Base-by-base conservation (phyloP, 371 early-diverging fungal species). In the Chytridium lagenaria region DNA sequence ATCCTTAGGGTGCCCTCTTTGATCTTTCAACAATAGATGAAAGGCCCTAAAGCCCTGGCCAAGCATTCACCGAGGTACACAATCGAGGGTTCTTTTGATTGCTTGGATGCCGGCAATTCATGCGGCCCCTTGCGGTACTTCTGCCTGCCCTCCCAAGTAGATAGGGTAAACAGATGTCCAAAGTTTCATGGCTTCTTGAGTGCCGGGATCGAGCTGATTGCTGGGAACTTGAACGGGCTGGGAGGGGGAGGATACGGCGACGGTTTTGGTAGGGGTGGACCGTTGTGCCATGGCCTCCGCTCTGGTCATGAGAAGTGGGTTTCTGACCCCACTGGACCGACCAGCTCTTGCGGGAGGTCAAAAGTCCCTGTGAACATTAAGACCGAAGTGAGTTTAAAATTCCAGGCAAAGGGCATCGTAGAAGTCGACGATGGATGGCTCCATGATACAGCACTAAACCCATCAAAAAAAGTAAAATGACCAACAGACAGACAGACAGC, bases 81-180 rank as follows among this genome's bases (percentile, higher is more conserved):
- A 26, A 88, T 88, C 78, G 87, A 83, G 36, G 92, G 92, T 2
- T 86, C 83, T 31, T n/a, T 83, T 79, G 26, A 87, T 81, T 28
- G 85, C 85, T 59, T 80, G 78, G n/a, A n/a, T 37, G 73, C 77
- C 55, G 87, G 81, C 1, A 61, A 39, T 90, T 84, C 72, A 84
- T 84, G 61, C 89, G 84, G 55, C 88, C 88, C 67, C 86, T 80
- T 65, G 79, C 74, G 49, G 79, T 69, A 12, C 86, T 77, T 72
- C 85, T 87, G 40, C 78, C 83, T 34, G 83, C 78, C n/a, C n/a
- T 78, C 90, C 88, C 68, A 91, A 85, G 76, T 91, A 90, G 59
- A 87, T 83, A 31, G 92, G 92, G 79, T 91, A 91, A 0, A 90
- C 77, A 49, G 83, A 85, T 34, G 88, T 85, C 90, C 90, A 91